A percentile compares a stretch with the other conserved stretches of the same genome.
These are phyloP conservation scores for Aspergillus jensenii DNA, from an alignment of 2,329 filamentous ascomycete genomes.

Conservation along the genomic window DNA sequence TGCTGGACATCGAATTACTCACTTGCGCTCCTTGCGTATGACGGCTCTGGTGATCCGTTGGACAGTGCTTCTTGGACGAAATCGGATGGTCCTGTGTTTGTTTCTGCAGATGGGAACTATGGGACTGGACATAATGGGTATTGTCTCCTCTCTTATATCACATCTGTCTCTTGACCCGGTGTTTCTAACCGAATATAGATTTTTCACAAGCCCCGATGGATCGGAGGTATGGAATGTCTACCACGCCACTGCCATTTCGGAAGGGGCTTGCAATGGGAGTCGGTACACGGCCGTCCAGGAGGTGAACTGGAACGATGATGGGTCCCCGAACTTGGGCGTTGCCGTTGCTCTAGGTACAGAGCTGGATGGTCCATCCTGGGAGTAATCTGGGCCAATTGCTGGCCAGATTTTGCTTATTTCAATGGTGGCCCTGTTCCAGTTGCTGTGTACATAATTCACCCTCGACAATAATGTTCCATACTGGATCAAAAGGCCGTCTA, in stretches of 20 bases:
- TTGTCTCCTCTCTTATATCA: background rate
- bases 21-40: slow-evolving; percentile 55
- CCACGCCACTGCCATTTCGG: slow-evolving; percentile 52
- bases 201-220: slow-evolving; percentile 58
- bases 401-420: too few species aligned
- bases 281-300: slow-evolving; percentile 56
- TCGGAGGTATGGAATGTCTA: slow-evolving; percentile 57
- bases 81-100: slow-evolving; percentile 50
- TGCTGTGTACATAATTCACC: background rate
- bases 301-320: slow-evolving; percentile 52
- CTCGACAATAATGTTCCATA: background rate
- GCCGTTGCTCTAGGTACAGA: slow-evolving; percentile 1
- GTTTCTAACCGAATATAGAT: slow-evolving; percentile 24
- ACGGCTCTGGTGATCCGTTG: slow-evolving; percentile 51
- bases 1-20: slow-evolving; percentile 59
- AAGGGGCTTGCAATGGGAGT: slow-evolving; percentile 54
- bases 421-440: background rate
- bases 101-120: slow-evolving; percentile 56
- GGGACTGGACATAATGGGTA: slow-evolving; percentile 56
- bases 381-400: background rate
- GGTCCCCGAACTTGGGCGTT: slow-evolving; percentile 53
- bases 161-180: background rate
- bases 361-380: slow-evolving; percentile 2
- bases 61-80: slow-evolving; percentile 51
- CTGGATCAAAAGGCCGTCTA: too few species aligned